Conservation (phyloP, 2,329 filamentous ascomycete species). For the Alternaria arborescens region DNA sequence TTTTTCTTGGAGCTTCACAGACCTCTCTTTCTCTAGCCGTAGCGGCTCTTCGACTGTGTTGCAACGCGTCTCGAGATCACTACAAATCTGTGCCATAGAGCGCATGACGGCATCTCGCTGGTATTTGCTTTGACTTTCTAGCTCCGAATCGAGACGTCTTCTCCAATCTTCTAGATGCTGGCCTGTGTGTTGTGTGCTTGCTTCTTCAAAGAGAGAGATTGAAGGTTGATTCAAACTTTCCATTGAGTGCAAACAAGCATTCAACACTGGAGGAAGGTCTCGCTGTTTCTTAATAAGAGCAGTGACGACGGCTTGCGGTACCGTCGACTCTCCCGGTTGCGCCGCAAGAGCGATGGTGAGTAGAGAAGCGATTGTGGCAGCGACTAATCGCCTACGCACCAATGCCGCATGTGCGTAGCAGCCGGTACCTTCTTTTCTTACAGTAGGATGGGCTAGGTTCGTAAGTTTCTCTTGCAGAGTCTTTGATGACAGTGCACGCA, state of each 20-base stretch:
- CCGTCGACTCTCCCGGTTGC: slow-evolving; percentile 21
- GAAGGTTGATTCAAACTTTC: slow-evolving; percentile 3
- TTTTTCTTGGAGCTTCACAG: slow-evolving; percentile 41
- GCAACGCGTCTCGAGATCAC: slow-evolving; percentile 65
- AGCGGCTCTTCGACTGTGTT: slow-evolving; percentile 64
- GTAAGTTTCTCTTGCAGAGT: slow-evolving; percentile 33
- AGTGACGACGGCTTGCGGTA: slow-evolving; percentile 29
- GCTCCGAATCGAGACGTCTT: slow-evolving; percentile 53
- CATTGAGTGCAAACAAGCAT: slow-evolving; percentile 30
- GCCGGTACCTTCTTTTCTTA: not conserved
- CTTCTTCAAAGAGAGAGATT: slow-evolving; percentile 49
- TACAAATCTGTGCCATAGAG: slow-evolving; percentile 62
- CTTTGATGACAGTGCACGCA: slow-evolving; percentile 37
- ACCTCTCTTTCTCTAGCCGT: slow-evolving; percentile 53
- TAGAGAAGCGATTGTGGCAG: slow-evolving; percentile 41
- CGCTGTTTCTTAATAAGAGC: slow-evolving; percentile 43
- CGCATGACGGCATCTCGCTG: slow-evolving; percentile 59
- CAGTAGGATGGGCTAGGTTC: slow-evolving; percentile 21
- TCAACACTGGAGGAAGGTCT: slow-evolving; percentile 16
- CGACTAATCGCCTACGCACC: slow-evolving; percentile 27
- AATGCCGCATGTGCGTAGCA: slow-evolving; percentile 27
- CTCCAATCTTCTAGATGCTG: slow-evolving; percentile 59
- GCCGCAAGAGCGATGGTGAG: slow-evolving; percentile 34
- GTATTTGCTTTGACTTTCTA: slow-evolving; percentile 50
- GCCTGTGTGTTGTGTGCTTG: slow-evolving; percentile 49